Percentiles rank a stretch among this genome's conserved stretches.
phyloP scores from a whole-genome alignment of 768 basidiomycete genomes.

The Mycena vulgaris region DNA sequence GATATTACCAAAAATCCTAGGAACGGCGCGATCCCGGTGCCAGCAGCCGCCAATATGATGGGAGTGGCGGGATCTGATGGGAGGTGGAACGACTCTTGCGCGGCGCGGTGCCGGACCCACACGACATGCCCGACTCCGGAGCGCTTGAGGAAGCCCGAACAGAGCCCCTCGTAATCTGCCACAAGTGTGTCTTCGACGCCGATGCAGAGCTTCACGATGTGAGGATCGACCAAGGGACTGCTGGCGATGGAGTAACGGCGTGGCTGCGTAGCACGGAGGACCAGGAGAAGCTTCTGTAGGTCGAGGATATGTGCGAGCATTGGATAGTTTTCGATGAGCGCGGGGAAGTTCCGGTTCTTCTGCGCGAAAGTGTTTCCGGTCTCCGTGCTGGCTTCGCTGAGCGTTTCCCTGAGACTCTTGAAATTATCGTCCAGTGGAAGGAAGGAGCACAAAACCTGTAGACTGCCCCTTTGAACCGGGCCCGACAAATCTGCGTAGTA shows the following conservation, averaged over 20 bases:
- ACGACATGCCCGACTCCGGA: slow-evolving; percentile 18
- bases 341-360: slow-evolving; percentile 30
- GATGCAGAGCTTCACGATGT: slow-evolving; percentile 23
- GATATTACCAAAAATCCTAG: slow-evolving; percentile 32
- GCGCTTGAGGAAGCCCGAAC: slow-evolving; percentile 31
- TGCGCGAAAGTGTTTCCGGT: not conserved
- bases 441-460: slow-evolving; percentile 18
- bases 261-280: slow-evolving; percentile 30
- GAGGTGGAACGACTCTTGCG: slow-evolving; percentile 33
- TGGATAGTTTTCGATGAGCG: slow-evolving; percentile 26
- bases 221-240: slow-evolving; percentile 26
- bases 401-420: slow-evolving; percentile 10
- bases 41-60: slow-evolving; percentile 30
- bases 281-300: slow-evolving; percentile 24
- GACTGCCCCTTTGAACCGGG: slow-evolving; percentile 23
- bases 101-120: slow-evolving; percentile 22
- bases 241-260: slow-evolving; percentile 34
- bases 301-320: slow-evolving; percentile 19
- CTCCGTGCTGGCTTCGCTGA: slow-evolving; percentile 13
- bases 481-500: slow-evolving; percentile 33
- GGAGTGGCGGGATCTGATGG: slow-evolving; percentile 27
- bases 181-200: slow-evolving; percentile 30
- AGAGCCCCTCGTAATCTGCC: slow-evolving; percentile 24
- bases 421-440: slow-evolving; percentile 25
- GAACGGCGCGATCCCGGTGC: slow-evolving; percentile 30